Evolutionary conservation across 805 yeast genomes (phyloP).

Genomic region (Lipomyces lipofer): DNA sequence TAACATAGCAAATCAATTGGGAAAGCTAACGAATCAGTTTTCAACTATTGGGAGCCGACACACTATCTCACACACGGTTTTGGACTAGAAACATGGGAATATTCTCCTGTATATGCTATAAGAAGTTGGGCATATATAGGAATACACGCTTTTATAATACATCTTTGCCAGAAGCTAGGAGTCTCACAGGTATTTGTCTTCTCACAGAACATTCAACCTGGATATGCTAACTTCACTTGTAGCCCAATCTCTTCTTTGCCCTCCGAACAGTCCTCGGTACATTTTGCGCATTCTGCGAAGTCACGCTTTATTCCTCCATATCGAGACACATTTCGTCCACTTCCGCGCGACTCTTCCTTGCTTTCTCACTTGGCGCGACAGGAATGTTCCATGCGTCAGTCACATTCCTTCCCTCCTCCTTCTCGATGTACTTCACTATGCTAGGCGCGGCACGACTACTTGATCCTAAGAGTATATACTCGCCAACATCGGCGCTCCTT

Average conservation of each 20-base stretch:
- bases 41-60: slow-evolving; percentile 93
- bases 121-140: slow-evolving; percentile 79
- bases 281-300: slow-evolving; percentile 53
- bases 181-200: slow-evolving; percentile 18
- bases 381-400: slow-evolving; percentile 90
- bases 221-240: slow-evolving; percentile 3
- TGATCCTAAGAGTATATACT: slow-evolving; percentile 15
- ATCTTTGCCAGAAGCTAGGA: slow-evolving; percentile 28
- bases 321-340: slow-evolving; percentile 40
- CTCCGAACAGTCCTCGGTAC: slow-evolving; percentile 50
- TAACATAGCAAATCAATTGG: no score
- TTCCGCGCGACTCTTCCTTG: slow-evolving; percentile 60
- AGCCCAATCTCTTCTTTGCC: slow-evolving; percentile 49
- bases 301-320: slow-evolving; percentile 49
- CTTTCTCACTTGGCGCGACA: slow-evolving; percentile 63
- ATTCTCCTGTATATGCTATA: slow-evolving; percentile 84
- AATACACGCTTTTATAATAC: slow-evolving; percentile 43
- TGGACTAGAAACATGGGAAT: slow-evolving; percentile 96
- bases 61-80: slow-evolving; percentile 74
- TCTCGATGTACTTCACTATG: slow-evolving; percentile 57
- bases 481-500: slow-evolving; percentile 32
- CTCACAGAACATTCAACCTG: neutral
- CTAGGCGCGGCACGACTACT: slow-evolving; percentile 38
- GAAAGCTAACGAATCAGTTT: slow-evolving; percentile 50
- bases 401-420: slow-evolving; percentile 79